These are phyloP conservation scores for Gnomoniopsis smithogilvyi DNA, from an alignment of 2,329 filamentous ascomycete species.

Conservation along the genomic window DNA sequence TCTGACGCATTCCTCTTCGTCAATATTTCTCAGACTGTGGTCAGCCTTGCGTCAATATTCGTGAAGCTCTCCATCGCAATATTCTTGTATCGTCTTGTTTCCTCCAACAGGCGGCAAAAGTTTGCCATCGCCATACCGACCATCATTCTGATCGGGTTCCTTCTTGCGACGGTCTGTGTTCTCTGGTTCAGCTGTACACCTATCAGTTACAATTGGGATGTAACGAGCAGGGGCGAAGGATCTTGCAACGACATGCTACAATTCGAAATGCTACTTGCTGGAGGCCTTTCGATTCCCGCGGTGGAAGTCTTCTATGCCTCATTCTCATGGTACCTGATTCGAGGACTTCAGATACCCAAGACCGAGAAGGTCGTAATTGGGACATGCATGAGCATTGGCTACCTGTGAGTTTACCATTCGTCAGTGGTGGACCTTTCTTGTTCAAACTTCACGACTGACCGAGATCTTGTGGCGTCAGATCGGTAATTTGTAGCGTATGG, in stretches of 20 bases:
- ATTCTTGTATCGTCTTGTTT: slow-evolving; percentile 12
- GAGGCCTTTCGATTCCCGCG: not conserved
- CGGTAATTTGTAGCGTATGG: slow-evolving; percentile 10
- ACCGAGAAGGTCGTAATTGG: slow-evolving; percentile 16
- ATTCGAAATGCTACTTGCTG: not conserved
- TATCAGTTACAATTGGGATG: slow-evolving; percentile 12
- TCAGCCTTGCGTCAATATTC: not conserved
- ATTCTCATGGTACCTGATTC: slow-evolving; percentile 14
- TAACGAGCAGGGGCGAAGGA: not conserved
- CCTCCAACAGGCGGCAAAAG: not conserved
- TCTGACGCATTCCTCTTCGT: not conserved
- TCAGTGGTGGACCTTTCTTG: not conserved
- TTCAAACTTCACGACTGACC: not conserved
- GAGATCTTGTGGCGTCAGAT: not conserved
- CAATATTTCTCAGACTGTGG: slow-evolving; percentile 6
- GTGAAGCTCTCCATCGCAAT: slow-evolving; percentile 14
- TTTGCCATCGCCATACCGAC: slow-evolving; percentile 3
- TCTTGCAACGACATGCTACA: not conserved
- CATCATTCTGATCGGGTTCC: not conserved
- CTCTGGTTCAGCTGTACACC: slow-evolving; percentile 15
- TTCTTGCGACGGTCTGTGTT: not conserved
- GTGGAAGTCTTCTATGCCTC: slow-evolving; percentile 15
- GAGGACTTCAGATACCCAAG: slow-evolving; percentile 9
- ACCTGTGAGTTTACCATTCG: slow-evolving; percentile 1
- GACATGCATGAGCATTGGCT: slow-evolving; percentile 15